Conservation (phyloP, 1,284 basidiomycete genomes). For the Melampsora larici-populina region DNA sequence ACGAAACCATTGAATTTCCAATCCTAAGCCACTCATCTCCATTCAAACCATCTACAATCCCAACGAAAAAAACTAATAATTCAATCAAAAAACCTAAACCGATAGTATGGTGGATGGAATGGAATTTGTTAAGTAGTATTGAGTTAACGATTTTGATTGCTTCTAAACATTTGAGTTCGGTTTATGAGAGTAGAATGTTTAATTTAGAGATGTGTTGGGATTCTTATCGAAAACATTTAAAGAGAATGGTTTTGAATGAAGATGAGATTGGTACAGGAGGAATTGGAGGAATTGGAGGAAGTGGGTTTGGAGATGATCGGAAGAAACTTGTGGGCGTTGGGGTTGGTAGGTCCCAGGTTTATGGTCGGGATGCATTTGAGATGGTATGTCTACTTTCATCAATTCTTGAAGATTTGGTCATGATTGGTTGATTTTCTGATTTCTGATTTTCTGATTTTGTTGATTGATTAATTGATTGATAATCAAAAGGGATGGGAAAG, state of each 20-base stretch:
- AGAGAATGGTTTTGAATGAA: constrained; percentile 4
- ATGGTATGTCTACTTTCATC: constrained; percentile 21
- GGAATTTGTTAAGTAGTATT: neutral
- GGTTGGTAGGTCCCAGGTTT: constrained; percentile 31
- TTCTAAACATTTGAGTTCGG: constrained; percentile 8
- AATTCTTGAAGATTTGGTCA: too few relatives aligned
- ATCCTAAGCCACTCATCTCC: too few relatives aligned
- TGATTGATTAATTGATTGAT: neutral
- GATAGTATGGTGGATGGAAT: constrained; percentile 1
- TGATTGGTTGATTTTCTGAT: neutral
- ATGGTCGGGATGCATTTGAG: constrained; percentile 36
- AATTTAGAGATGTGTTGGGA: constrained; percentile 42
- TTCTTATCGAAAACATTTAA: constrained; percentile 29
- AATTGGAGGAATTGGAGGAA: neutral
- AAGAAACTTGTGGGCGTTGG: too few relatives aligned
- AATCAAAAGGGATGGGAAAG: constrained; percentile 32
- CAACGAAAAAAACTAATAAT: too few relatives aligned
- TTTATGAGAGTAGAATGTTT: constrained; percentile 26
- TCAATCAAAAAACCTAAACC: neutral
- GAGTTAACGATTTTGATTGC: constrained; percentile 26
- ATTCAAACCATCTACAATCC: too few relatives aligned
- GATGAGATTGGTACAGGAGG: neutral
- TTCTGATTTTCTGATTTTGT: neutral
- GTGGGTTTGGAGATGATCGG: too few relatives aligned
- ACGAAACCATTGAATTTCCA: too few relatives aligned